Base-by-base conservation (phyloP, 1,284 basidiomycete genomes). In the Microstroma glucosiphilum region DNA sequence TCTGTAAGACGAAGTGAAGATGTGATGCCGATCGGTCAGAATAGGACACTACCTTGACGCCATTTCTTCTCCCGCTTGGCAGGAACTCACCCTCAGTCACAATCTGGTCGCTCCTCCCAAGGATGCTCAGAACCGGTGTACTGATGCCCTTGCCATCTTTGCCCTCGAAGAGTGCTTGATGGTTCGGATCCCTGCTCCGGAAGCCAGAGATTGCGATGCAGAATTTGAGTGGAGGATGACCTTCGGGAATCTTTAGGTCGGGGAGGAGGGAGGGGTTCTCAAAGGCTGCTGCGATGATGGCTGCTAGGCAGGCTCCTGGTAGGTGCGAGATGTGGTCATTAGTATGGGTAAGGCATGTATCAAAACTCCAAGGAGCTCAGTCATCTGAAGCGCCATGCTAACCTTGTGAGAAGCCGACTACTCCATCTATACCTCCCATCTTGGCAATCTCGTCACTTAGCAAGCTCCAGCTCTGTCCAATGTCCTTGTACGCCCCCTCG, bases 121-220 rank as follows among this genome's bases (percentile, higher is more conserved):
- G 61, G 0, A 78, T 67, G 54, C 72, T 64, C 54, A 78, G 65
- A 2, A 71, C 60, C 8, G 77, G 77, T 19, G 74, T 76, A 54
- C 66, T 59, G 49, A 77, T 70, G n/a, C 63, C 25, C 30, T 37
- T 37, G 61, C 61, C 51, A 62, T 56, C 21, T 25, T 54, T 3
- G 11, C 15, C 25, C n/a, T 69, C 65, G 54, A 70, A 75, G 13
- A 77, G 62, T 56, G 69, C 54, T 59, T 73, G 67, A 13, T 73
- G 66, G 40, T 60, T 19, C 21, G 58, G 40, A 23, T 75, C 75
- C 6, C 71, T 51, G 26, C 70, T 69, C 17, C 70, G 57, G 65
- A 79, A 79, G 4, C 77, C 77, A 2, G 73, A 75, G 1, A 78
- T 70, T 40, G 67, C 67, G 19, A 79, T 71, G 15, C 67, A 67